Conservation (phyloP, 345 rosid genomes). For the Eucalyptus virginea region DNA sequence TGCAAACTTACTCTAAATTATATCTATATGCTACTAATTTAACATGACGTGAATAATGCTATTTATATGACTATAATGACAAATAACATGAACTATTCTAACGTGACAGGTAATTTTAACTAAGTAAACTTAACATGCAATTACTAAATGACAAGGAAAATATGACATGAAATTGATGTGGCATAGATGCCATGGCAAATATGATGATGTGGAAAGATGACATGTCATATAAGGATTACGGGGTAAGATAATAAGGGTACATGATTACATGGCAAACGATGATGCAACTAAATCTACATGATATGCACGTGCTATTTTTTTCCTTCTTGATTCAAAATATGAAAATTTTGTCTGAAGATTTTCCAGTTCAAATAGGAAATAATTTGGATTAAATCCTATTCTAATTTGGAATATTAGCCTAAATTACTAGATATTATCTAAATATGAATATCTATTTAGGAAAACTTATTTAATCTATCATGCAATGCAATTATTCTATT, state of each 20-base stretch:
- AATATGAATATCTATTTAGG: not conserved
- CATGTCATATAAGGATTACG: not conserved
- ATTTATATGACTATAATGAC: too few relatives aligned
- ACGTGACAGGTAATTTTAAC: not conserved
- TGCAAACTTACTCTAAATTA: not conserved
- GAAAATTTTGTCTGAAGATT: not conserved
- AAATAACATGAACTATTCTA: not conserved
- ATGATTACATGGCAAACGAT: too few relatives aligned
- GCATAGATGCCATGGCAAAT: not conserved
- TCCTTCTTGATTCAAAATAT: not conserved
- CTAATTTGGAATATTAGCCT: not conserved
- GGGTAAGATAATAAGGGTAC: too few relatives aligned
- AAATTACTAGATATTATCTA: not conserved
- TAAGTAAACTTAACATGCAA: not conserved
- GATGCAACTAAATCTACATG: not conserved
- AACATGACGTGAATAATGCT: not conserved
- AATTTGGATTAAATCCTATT: too few relatives aligned
- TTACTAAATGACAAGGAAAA: not conserved
- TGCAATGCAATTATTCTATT: not conserved
- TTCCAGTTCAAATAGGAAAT: not conserved
- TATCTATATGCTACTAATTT: too few relatives aligned
- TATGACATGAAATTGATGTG: not conserved
- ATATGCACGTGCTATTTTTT: not conserved
- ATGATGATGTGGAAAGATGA: not conserved
- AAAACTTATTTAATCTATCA: not conserved